Conservation (phyloP, 441 rosid genomes). For the Kokia cookei region DNA sequence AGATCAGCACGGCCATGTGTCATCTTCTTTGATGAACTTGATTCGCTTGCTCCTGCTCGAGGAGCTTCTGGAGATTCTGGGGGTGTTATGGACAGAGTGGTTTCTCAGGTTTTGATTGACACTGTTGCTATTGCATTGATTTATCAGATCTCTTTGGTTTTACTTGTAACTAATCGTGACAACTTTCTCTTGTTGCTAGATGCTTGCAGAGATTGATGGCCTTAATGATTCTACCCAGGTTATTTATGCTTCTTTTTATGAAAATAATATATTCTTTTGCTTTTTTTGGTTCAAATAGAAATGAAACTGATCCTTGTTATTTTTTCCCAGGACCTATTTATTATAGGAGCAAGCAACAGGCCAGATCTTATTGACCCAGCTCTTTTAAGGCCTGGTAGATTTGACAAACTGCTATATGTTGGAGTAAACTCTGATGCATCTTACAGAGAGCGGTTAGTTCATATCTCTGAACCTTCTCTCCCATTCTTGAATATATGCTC, state of each 20-base stretch:
- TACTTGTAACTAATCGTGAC: conserved; percentile 5
- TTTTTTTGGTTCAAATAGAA: conserved; percentile 2
- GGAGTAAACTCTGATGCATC: conserved; percentile 91
- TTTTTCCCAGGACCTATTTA: conserved; percentile 63
- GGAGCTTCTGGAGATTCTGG: conserved; percentile 99
- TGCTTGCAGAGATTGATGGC: conserved; percentile 99
- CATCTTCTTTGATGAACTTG: conserved; percentile 96
- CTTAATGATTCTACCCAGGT: conserved; percentile 82
- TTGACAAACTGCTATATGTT: conserved; percentile 87
- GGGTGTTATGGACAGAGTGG: conserved; percentile 98
- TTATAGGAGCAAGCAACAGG: conserved; percentile 96
- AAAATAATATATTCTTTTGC: conserved; percentile 1
- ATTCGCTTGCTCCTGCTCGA: conserved; percentile 98
- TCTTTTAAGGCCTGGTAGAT: conserved; percentile 92
- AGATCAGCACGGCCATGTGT: conserved; percentile 97
- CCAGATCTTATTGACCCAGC: conserved; percentile 98
- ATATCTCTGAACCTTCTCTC: background rate
- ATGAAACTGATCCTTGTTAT: background rate
- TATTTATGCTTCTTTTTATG: background rate
- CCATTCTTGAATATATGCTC: background rate
- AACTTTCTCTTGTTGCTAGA: conserved; percentile 28
- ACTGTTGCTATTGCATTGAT: conserved; percentile 6
- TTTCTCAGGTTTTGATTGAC: conserved; percentile 65
- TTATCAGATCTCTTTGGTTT: background rate
- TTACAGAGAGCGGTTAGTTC: conserved; percentile 73